Percentiles rank a stretch among this genome's conserved stretches.
phyloP scores from a whole-genome alignment of 108 stramenopile species.

The Cyclotella atomus region DNA sequence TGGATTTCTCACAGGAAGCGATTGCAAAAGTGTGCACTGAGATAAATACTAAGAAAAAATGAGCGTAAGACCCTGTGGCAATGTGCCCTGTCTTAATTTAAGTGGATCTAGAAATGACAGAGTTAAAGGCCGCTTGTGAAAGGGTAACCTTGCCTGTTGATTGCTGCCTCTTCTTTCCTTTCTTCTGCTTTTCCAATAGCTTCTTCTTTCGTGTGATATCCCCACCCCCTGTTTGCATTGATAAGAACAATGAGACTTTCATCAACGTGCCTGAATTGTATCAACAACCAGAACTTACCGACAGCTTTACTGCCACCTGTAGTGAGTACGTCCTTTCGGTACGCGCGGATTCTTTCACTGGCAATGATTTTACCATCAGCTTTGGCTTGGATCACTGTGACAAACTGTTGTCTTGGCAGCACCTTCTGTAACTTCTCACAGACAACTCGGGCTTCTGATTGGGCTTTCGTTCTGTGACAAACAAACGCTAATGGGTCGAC shows the following conservation, averaged over 20 bases:
- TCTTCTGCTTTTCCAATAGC: constrained; percentile 97
- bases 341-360: constrained; percentile 86
- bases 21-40: constrained; percentile 46
- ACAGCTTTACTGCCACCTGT: constrained; percentile 94
- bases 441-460: constrained; percentile 77
- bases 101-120: constrained; percentile 68
- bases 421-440: constrained; percentile 92
- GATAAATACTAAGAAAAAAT: constrained; percentile 4
- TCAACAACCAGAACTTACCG: constrained; percentile 35
- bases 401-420: constrained; percentile 97
- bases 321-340: constrained; percentile 96
- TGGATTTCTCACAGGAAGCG: constrained; percentile 70
- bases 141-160: constrained; percentile 73
- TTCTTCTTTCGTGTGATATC: constrained; percentile 98
- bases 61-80: too few species aligned
- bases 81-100: too few species aligned
- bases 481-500: constrained; percentile 95
- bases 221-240: constrained; percentile 63
- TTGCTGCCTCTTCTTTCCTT: constrained; percentile 97
- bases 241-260: neutral
- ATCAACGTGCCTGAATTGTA: neutral
- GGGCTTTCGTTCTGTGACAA: constrained; percentile 82
- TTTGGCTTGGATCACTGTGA: constrained; percentile 97
- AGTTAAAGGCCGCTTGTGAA: constrained; percentile 97
- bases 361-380: constrained; percentile 89